These are phyloP conservation scores for Apiospora marii DNA, from an alignment of 2,329 filamentous ascomycete species.

Conservation along the genomic window DNA sequence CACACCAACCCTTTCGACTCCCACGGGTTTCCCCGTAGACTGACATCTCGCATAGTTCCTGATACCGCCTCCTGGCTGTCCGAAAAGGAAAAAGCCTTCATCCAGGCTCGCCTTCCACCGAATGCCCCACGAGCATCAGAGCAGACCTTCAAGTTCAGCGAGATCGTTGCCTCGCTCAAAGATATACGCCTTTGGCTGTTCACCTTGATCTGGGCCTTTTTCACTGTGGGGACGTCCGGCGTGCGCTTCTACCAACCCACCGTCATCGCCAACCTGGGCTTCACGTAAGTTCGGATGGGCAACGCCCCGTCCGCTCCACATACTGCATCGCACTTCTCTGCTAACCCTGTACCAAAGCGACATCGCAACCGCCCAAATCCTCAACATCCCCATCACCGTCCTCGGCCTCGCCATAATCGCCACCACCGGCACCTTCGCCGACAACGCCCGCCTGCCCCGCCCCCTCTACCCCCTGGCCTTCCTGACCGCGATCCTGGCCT, in stretches of 20 bases:
- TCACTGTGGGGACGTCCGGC: conserved; percentile 54
- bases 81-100: conserved; percentile 51
- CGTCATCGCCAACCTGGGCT: conserved; percentile 50
- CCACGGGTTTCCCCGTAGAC: background rate
- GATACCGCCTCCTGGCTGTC: conserved; percentile 42
- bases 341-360: no score
- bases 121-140: conserved; percentile 52
- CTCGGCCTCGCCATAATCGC: conserved; percentile 52
- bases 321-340: no score
- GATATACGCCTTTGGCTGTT: conserved; percentile 54
- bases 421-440: conserved; percentile 50
- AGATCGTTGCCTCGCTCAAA: conserved; percentile 48
- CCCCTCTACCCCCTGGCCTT: conserved; percentile 54
- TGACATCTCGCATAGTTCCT: conserved; percentile 33
- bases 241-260: conserved; percentile 53
- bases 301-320: no score
- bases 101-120: conserved; percentile 50
- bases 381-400: conserved; percentile 56
- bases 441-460: conserved; percentile 50
- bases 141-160: conserved; percentile 47
- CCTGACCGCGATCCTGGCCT: conserved; percentile 51
- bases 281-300: conserved; percentile 52
- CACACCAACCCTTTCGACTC: background rate
- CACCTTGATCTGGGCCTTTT: conserved; percentile 53
- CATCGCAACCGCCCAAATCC: conserved; percentile 55